Base-by-base conservation (phyloP, 192 early-diverging fungal genomes). In the Entomortierella chlamydospora region DNA sequence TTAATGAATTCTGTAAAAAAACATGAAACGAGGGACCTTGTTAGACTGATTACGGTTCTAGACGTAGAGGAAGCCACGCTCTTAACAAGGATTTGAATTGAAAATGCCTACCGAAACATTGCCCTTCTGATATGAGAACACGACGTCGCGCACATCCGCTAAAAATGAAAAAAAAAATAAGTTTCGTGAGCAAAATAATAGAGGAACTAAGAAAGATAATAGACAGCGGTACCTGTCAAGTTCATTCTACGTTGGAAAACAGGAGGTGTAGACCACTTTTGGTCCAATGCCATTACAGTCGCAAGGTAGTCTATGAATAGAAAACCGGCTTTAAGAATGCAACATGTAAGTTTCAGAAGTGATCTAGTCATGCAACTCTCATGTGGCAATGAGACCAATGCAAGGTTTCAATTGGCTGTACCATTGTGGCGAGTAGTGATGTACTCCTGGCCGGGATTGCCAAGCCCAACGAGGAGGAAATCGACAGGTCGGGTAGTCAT, bases 281-380 rank as follows among this genome's bases (percentile, higher is more conserved):
- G 84, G 37, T 71, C 64, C 78, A 88, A 53, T 3, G 83, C 72
- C 50, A 90, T 81, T n/a, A 81, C 86, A 63, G 90, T 90, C 26
- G 89, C 81, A 10, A 90, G 70, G 56, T 90, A 90, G 50, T 90
- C 84, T 29, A 84, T 81, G 67, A 89, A 88, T 29, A 90, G 81
- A 50, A 72, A 87, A 5, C 89, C 89, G 28, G 84, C 89, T 88
- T 28, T 26, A 13, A n/a, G n/a, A 33, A 22, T 26, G 18, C 12
- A 30, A 29, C 22, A 31, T 22, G 12, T 12, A 70, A n/a, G 34
- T 22, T 25, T 50, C 0, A 58, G 20, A 18, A 42, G 34, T 23
- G 31, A 53, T 39, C n/a, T 31, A 18, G 13, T 37, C 22, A n/a
- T 39, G 23, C 43, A n/a, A 13, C 23, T 41, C 20, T 43, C 13